These are phyloP conservation scores for Thermothielavioides terrestris DNA, from an alignment of 495 filamentous ascomycete species.

Conservation along the genomic window DNA sequence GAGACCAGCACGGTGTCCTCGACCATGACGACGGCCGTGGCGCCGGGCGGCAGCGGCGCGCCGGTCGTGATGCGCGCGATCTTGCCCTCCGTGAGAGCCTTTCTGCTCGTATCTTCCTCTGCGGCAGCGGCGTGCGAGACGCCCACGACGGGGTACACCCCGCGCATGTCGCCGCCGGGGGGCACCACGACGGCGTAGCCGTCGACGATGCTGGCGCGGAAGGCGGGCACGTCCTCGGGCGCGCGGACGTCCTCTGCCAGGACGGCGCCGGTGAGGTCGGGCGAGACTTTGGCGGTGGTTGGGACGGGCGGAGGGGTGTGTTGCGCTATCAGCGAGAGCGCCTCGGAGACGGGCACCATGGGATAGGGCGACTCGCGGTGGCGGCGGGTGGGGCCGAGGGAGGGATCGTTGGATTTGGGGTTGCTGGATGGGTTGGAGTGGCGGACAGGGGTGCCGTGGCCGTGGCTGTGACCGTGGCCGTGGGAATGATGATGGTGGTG, in stretches of 20 bases:
- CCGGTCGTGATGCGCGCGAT: constrained; percentile 91
- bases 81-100: constrained; percentile 58
- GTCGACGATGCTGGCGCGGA: constrained; percentile 91
- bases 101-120: constrained; percentile 6
- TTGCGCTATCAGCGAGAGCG: constrained; percentile 59
- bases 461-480: constrained; percentile 48
- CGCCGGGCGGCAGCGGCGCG: constrained; percentile 79
- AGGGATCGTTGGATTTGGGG: constrained; percentile 70
- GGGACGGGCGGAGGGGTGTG: constrained; percentile 54
- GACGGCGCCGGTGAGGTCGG: constrained; percentile 59
- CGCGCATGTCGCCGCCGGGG: constrained; percentile 53
- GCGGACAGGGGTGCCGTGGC: constrained; percentile 57
- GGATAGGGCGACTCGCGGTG: constrained; percentile 84
- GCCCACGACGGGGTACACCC: constrained; percentile 76
- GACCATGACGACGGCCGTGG: constrained; percentile 93
- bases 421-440: constrained; percentile 52
- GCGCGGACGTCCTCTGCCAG: constrained; percentile 78
- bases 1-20: constrained; percentile 76
- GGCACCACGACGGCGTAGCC: constrained; percentile 77
- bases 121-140: constrained; percentile 76
- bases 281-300: constrained; percentile 50
- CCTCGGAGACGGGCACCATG: constrained; percentile 79
- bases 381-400: constrained; percentile 64
- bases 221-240: constrained; percentile 78
- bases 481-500: constrained; percentile 48